Evolutionary conservation across 2,329 filamentous ascomycete species (phyloP).

Genomic region (Aureobasidium sp.): DNA sequence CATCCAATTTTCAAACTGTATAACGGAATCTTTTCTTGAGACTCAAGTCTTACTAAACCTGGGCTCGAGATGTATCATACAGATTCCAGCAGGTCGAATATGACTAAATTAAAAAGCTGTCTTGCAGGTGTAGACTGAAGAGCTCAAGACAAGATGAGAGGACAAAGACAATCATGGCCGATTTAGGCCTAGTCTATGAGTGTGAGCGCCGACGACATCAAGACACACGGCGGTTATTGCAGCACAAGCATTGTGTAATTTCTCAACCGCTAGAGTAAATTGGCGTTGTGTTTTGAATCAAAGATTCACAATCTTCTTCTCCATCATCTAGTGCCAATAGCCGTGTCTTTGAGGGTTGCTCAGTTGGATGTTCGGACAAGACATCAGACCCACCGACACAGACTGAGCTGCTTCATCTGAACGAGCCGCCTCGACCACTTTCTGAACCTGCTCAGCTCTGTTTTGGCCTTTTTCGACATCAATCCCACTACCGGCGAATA

Average conservation of each 20-base stretch:
- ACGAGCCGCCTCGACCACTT: conserved; percentile 7
- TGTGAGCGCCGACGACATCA: background rate
- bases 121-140: background rate
- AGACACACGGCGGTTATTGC: background rate
- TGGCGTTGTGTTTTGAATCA: background rate
- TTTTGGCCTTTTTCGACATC: background rate
- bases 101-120: background rate
- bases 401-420: conserved; percentile 8
- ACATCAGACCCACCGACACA: conserved; percentile 1
- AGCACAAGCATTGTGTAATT: background rate
- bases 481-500: background rate
- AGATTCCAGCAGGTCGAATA: background rate
- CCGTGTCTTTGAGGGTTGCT: background rate
- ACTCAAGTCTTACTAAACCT: background rate
- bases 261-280: background rate
- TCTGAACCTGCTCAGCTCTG: background rate
- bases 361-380: background rate
- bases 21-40: background rate
- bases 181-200: background rate
- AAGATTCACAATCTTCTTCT: background rate
- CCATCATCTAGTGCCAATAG: background rate
- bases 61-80: background rate
- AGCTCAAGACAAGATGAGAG: background rate
- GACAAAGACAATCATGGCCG: conserved; percentile 3
- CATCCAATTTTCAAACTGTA: background rate